Percentiles rank a stretch among this genome's conserved stretches.
Evolutionary conservation across 768 basidiomycete genomes (phyloP).

Genomic region (Leccinum incarnatum): DNA sequence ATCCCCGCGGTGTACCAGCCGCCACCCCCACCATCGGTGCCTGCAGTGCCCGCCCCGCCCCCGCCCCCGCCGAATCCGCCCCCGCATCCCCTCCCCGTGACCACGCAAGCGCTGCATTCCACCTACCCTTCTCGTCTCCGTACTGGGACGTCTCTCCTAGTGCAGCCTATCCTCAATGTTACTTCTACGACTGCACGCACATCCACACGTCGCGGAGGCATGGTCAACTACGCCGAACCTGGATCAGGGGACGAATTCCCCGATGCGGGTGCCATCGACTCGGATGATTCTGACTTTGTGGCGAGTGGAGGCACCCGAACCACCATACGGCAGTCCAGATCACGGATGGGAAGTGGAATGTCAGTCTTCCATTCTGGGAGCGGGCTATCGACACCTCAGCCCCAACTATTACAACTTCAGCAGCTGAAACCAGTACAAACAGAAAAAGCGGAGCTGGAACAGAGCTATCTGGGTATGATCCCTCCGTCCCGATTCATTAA

Average conservation of each 20-base stretch:
- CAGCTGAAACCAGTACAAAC: slow-evolving; percentile 17
- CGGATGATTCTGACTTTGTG: slow-evolving; percentile 80
- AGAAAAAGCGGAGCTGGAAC: slow-evolving; percentile 67
- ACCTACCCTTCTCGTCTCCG: slow-evolving; percentile 89
- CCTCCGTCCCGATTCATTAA: slow-evolving; percentile 80
- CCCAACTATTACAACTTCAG: slow-evolving; percentile 20
- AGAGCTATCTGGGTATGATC: slow-evolving; percentile 86
- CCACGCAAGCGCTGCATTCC: slow-evolving; percentile 69
- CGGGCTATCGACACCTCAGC: slow-evolving; percentile 37
- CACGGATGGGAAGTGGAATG: slow-evolving; percentile 46
- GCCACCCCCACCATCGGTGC: slow-evolving; percentile 32
- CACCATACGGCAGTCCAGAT: slow-evolving; percentile 47
- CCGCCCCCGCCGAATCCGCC: slow-evolving; percentile 46
- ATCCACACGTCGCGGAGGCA: slow-evolving; percentile 58
- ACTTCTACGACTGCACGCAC: slow-evolving; percentile 43
- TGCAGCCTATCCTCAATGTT: slow-evolving; percentile 74
- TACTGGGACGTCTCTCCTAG: slow-evolving; percentile 83
- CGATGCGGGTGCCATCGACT: slow-evolving; percentile 78
- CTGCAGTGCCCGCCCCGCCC: slow-evolving; percentile 25
- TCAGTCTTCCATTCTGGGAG: slow-evolving; percentile 54
- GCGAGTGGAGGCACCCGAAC: slow-evolving; percentile 63
- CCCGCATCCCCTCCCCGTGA: slow-evolving; percentile 55
- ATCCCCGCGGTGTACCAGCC: slow-evolving; percentile 39
- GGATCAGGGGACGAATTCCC: slow-evolving; percentile 80
- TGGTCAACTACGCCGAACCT: slow-evolving; percentile 85